These are phyloP conservation scores for Saccharomycopsis crataegensis DNA, from an alignment of 1,139 yeast genomes.

Conservation along the genomic window DNA sequence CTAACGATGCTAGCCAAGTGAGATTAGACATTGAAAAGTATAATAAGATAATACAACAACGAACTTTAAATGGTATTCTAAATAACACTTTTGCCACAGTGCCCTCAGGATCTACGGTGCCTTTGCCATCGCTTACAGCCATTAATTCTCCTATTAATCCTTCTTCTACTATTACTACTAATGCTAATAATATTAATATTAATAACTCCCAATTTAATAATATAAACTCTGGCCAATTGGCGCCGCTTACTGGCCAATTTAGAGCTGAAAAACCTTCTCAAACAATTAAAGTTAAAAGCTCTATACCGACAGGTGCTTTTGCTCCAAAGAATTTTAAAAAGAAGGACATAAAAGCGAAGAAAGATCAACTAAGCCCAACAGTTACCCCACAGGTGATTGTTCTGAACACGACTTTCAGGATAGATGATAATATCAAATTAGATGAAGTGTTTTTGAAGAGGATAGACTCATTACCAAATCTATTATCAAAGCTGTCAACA, in stretches of 20 bases:
- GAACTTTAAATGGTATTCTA: neutral
- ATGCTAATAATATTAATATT: too few relatives aligned
- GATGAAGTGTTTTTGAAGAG: constrained; percentile 7
- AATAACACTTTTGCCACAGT: too few relatives aligned
- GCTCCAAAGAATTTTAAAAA: constrained; percentile 15
- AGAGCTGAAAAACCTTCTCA: neutral
- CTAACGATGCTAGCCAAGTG: neutral
- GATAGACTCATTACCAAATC: constrained; percentile 6
- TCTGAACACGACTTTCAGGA: neutral
- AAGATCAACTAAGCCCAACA: neutral
- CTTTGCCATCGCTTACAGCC: too few relatives aligned
- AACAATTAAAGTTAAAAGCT: constrained; percentile 11
- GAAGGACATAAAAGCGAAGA: neutral
- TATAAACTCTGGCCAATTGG: neutral
- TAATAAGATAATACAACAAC: constrained; percentile 2
- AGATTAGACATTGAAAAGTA: constrained; percentile 4
- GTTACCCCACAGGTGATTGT: neutral
- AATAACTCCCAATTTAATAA: neutral
- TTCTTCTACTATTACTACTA: too few relatives aligned
- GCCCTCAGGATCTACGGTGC: too few relatives aligned
- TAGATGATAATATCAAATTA: neutral
- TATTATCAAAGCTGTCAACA: constrained; percentile 5
- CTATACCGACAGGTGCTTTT: constrained; percentile 16
- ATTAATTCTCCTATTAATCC: too few relatives aligned
- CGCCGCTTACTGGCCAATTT: constrained; percentile 2